Evolutionary conservation across 345 rosid genomes (phyloP).

Genomic region (Pugionium dolabratum): DNA sequence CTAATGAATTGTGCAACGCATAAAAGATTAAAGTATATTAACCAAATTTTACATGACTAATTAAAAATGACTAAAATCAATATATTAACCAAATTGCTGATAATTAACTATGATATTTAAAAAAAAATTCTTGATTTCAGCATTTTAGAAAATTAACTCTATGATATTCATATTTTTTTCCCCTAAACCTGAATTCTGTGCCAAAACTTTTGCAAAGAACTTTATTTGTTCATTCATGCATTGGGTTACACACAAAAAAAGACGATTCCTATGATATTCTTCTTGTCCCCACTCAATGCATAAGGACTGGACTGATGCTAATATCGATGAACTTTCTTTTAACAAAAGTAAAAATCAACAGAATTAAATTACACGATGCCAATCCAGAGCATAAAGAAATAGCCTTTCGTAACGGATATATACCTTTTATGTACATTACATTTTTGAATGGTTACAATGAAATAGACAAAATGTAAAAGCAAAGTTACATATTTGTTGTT

Average conservation of each 20-base stretch:
- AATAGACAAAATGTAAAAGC: neutral
- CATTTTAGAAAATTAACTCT: too few relatives aligned
- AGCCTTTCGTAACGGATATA: constrained; percentile 8
- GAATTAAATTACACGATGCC: constrained; percentile 17
- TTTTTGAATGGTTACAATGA: neutral
- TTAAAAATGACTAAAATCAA: neutral
- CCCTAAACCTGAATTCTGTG: constrained; percentile 18
- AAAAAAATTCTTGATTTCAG: too few relatives aligned
- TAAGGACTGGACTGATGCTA: constrained; percentile 26
- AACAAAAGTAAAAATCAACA: constrained; percentile 22
- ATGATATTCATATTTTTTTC: too few relatives aligned
- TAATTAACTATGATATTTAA: neutral
- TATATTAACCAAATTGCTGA: neutral
- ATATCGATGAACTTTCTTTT: constrained; percentile 27
- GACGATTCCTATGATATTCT: constrained; percentile 38
- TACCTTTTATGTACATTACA: too few relatives aligned
- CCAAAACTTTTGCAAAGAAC: constrained; percentile 20
- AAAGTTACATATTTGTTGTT: too few relatives aligned
- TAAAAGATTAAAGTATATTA: neutral
- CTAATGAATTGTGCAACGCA: neutral
- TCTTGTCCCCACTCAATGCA: constrained; percentile 34
- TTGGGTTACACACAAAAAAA: constrained; percentile 13
- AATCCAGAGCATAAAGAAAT: constrained; percentile 19
- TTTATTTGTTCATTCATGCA: constrained; percentile 3
- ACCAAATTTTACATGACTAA: neutral